Evolutionary conservation across 1,139 yeast species (phyloP), one percentile per base, ranked within the genome.

Genomic region (Lodderomyces elongisporus): DNA sequence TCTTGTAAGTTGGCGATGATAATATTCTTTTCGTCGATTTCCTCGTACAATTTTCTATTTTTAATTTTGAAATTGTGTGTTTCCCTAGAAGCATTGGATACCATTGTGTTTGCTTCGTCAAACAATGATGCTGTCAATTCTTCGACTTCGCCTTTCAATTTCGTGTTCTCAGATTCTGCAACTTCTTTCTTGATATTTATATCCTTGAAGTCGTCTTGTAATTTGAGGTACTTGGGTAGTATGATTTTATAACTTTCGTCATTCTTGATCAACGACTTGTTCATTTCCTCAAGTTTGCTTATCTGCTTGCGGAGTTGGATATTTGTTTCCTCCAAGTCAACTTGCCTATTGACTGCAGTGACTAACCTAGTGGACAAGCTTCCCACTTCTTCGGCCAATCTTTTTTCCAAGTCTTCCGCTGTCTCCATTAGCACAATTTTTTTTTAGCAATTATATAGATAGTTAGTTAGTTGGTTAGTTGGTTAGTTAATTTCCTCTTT

Each of bases 31-130:
- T 88, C 96, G 25, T 68, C 74, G 30, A 88, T 53, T 41, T 83
- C 87, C 39, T 76, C 81, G 25, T 71, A 60, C 31, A 89, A 60
- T 46, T 75, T 79, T 33, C 67, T 60, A 47, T 78, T 80, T 42
- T 72, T 68, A 28, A 68, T 55, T 43, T 75, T 75, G 41, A 65
- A 64, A 34, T 68, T 73, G 46, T 73, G 66, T 9, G 77, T 68
- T 44, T 76, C 82, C 44, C 72, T 61, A 38, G 80, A 73, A 1
- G 91, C 93, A 44, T 74, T 74, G 39, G 77, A 74, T 10, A 85
- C 95, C 84, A 82, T 83, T 32, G 70, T 69, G 51, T 84, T 84
- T 14, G 95, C 95, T 50, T 84, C 91, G 46, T 76, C 80, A 52
- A 85, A 85, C 28, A 85, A 58, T 2, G 87, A 76, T 2, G 79